Evolutionary conservation across 129 eudicot genomes (phyloP).

Genomic region (Centrapalus pauciflorus): DNA sequence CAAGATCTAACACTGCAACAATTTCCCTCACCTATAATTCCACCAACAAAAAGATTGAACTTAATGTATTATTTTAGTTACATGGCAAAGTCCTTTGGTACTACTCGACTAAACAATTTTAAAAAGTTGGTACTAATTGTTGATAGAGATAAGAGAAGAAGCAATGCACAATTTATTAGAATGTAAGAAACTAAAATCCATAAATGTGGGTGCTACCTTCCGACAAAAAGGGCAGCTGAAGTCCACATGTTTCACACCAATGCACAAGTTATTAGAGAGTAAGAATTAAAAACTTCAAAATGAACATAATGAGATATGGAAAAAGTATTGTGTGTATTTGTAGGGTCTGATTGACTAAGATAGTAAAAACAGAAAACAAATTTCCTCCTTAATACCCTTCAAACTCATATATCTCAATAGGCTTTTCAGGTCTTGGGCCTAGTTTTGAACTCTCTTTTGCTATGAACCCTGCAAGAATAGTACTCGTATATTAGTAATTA

Average conservation of each 20-base stretch:
- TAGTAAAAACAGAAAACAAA: not conserved
- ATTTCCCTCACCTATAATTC: slow-evolving; percentile 82
- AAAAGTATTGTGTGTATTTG: not conserved
- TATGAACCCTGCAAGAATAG: slow-evolving; percentile 46
- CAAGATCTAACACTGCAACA: slow-evolving; percentile 89
- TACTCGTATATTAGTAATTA: not conserved
- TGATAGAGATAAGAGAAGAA: too few relatives aligned
- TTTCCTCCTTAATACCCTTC: slow-evolving; percentile 52
- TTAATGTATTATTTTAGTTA: not conserved
- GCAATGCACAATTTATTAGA: not conserved
- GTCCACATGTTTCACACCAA: slow-evolving; percentile 30
- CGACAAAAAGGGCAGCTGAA: slow-evolving; percentile 97
- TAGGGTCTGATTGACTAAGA: not conserved
- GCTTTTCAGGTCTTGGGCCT: slow-evolving; percentile 91
- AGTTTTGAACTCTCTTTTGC: slow-evolving; percentile 74
- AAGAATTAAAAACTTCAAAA: not conserved
- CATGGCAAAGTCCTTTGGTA: not conserved
- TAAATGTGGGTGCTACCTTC: slow-evolving; percentile 45
- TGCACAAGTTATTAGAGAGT: slow-evolving; percentile 13
- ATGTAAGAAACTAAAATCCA: not conserved
- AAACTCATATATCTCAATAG: slow-evolving; percentile 92
- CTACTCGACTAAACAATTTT: not conserved
- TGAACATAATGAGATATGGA: not conserved
- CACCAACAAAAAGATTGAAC: not conserved
- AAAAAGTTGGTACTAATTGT: not conserved